These are phyloP conservation scores for Mycena kentingensis DNA, from an alignment of 768 basidiomycete genomes.

Conservation along the genomic window DNA sequence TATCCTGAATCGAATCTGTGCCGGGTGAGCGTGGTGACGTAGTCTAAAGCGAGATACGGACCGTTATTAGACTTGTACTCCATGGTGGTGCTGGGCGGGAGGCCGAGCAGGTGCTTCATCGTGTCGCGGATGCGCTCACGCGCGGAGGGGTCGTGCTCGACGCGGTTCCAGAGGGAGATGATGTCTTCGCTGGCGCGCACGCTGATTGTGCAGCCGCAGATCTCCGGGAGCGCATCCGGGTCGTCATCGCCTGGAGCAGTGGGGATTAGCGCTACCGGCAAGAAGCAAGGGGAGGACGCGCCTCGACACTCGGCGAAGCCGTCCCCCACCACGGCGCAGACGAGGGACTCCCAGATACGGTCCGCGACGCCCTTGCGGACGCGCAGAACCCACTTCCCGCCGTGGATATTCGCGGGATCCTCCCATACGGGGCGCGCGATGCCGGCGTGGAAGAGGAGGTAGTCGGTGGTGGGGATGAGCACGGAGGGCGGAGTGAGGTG, in stretches of 20 bases:
- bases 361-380: slow-evolving; percentile 89
- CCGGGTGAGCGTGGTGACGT: slow-evolving; percentile 4
- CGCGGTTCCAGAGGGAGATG: slow-evolving; percentile 87
- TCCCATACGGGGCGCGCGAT: slow-evolving; percentile 95
- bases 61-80: slow-evolving; percentile 96
- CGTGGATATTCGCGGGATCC: slow-evolving; percentile 82
- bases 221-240: slow-evolving; percentile 67
- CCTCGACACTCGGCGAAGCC: slow-evolving; percentile 75
- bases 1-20: slow-evolving; percentile 86
- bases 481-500: slow-evolving; percentile 86
- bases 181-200: slow-evolving; percentile 94
- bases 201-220: slow-evolving; percentile 94
- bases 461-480: slow-evolving; percentile 88
- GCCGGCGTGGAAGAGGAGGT: slow-evolving; percentile 86
- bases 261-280: no score
- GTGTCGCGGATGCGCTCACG: slow-evolving; percentile 86
- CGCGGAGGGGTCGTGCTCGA: slow-evolving; percentile 73
- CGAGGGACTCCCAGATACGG: slow-evolving; percentile 87
- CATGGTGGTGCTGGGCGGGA: slow-evolving; percentile 79
- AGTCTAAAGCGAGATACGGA: slow-evolving; percentile 30
- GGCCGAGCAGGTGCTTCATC: slow-evolving; percentile 70
- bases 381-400: slow-evolving; percentile 95
- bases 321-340: slow-evolving; percentile 87
- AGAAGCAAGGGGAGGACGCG: slow-evolving; percentile 14
- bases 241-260: slow-evolving; percentile 49